Base-by-base conservation (phyloP, 179 eudicot genomes). In the Silene noctiflora region DNA sequence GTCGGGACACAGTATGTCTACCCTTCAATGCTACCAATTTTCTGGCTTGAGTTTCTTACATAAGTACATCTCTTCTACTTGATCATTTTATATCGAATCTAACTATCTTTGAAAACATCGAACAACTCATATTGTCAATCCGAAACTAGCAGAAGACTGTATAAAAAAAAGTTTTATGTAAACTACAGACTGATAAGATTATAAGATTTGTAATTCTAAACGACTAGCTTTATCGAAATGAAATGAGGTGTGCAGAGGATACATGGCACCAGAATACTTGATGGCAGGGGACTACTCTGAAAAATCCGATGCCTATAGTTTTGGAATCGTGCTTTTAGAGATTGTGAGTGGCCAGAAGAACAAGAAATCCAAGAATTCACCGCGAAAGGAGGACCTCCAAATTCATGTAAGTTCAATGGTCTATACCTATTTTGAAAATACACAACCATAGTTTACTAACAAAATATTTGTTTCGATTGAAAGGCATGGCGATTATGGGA, bases 401-500 rank as follows among this genome's bases (percentile, higher is more conserved):
- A 29, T 56, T 58, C 48, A 24, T 1, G 75, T 58, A 56, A 29
- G 65, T 2, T 68, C 5, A 48, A 48, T 10, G 55, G 55, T 48
- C 55, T 14, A 48, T 48, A 46, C 16, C 13, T 48, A 48, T 10
- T 10, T 48, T 12, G 55, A 48, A 48, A 48, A 9, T 48, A 48
- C 16, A 14, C 16, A 11, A 48, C 53, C 55, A 48, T 48, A 4
- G 55, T 48, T 48, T 25, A 64, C 6, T 67, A 67, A 64, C 7
- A 27, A 8, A 11, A 11, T 13, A 17, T 27, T 61, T 61, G 21
- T 39, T 6, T 42, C 64, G 10, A 19, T 12, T 1, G 25, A 12
- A n/a, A 81, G 81, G 81, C 73, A 4, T 81, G 84, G 84, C 63
- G 9, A 68, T 13, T 81, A 55, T 77, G 84, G 84, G 70, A 69